These are phyloP conservation scores for Mycena sanguinolenta DNA, from an alignment of 768 basidiomycete genomes.

Conservation along the genomic window DNA sequence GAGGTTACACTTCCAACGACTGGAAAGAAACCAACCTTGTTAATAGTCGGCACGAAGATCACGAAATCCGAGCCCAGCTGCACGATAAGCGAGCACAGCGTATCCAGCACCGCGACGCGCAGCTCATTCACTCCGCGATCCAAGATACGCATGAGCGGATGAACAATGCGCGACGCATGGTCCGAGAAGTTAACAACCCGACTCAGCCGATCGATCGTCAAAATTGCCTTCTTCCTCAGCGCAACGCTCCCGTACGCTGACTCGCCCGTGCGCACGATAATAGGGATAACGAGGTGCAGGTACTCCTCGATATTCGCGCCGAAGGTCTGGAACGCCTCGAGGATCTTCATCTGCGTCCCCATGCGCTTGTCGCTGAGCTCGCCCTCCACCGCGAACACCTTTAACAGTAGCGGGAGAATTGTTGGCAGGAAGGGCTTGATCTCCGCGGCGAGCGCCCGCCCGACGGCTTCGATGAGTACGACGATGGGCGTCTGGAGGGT, in stretches of 20 bases:
- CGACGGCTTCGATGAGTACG: conserved; percentile 91
- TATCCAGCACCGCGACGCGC: conserved; percentile 90
- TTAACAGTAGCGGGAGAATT: conserved; percentile 91
- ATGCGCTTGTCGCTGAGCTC: conserved; percentile 86
- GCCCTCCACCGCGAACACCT: conserved; percentile 83
- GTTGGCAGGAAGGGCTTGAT: conserved; percentile 96
- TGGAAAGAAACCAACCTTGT: conserved; percentile 73
- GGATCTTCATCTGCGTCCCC: conserved; percentile 87
- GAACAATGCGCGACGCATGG: conserved; percentile 96
- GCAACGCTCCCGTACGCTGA: conserved; percentile 77
- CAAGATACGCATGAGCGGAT: conserved; percentile 92
- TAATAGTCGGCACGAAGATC: conserved; percentile 97
- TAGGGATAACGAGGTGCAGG: conserved; percentile 95
- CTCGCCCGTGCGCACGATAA: conserved; percentile 93
- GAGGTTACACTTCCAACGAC: not conserved
- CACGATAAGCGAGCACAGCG: conserved; percentile 89
- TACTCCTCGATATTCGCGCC: conserved; percentile 98
- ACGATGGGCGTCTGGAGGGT: conserved; percentile 94
- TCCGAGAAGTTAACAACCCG: conserved; percentile 97
- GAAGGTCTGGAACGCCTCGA: conserved; percentile 95
- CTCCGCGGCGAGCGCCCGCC: conserved; percentile 94
- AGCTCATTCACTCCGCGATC: conserved; percentile 82
- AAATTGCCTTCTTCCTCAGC: conserved; percentile 89
- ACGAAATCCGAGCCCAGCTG: conserved; percentile 98
- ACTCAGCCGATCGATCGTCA: conserved; percentile 91